phyloP scores from a whole-genome alignment of 805 yeast genomes.

The Myxozyma geophila region DNA sequence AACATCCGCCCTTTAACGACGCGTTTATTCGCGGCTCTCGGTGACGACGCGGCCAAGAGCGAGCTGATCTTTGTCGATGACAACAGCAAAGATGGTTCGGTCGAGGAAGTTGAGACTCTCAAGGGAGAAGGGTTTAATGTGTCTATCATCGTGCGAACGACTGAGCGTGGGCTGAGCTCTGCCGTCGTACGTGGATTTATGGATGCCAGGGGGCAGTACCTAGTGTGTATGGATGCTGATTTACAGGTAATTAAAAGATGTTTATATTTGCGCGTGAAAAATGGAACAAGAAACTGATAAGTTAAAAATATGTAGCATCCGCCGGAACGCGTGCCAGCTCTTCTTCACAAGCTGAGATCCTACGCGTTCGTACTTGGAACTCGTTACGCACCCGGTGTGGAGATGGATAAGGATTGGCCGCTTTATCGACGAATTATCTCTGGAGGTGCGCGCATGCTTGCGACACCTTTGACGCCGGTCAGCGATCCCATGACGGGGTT shows the following conservation, averaged over 20 bases:
- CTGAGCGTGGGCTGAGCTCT: slow-evolving; percentile 56
- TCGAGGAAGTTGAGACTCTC: slow-evolving; percentile 55
- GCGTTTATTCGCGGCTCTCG: slow-evolving; percentile 54
- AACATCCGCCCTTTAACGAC: slow-evolving; percentile 57
- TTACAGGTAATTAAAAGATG: slow-evolving; percentile 37
- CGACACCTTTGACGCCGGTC: slow-evolving; percentile 56
- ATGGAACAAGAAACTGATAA: background rate
- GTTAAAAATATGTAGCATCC: slow-evolving; percentile 50
- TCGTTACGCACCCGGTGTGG: slow-evolving; percentile 60
- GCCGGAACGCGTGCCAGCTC: slow-evolving; percentile 55
- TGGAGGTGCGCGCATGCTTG: slow-evolving; percentile 55
- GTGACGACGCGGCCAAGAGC: slow-evolving; percentile 48
- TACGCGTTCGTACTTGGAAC: slow-evolving; percentile 57
- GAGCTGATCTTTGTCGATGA: slow-evolving; percentile 59
- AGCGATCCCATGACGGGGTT: slow-evolving; percentile 61
- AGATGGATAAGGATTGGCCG: slow-evolving; percentile 60
- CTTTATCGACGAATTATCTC: slow-evolving; percentile 55
- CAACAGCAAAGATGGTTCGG: slow-evolving; percentile 58
- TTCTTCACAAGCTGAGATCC: slow-evolving; percentile 49
- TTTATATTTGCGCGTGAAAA: background rate
- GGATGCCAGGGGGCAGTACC: slow-evolving; percentile 54
- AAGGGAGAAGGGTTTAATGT: slow-evolving; percentile 55
- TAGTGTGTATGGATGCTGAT: slow-evolving; percentile 60
- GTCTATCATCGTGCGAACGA: slow-evolving; percentile 55
- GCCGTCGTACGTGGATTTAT: slow-evolving; percentile 56